Percentiles rank a stretch among this genome's conserved stretches.
phyloP scores from a whole-genome alignment of 345 rosid species.

The Eucalyptus coolabah region DNA sequence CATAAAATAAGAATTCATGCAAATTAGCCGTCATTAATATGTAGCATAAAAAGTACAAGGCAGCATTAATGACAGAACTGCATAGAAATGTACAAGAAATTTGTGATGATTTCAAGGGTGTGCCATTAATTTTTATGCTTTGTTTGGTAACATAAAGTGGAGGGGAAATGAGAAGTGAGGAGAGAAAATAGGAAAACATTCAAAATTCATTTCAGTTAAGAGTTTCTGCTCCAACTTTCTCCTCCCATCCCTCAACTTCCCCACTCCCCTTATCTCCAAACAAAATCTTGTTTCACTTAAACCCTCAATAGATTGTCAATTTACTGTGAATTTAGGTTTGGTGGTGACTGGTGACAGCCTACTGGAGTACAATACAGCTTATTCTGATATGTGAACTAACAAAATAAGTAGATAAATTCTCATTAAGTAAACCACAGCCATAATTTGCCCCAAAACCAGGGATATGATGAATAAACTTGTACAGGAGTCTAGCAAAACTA shows the following conservation, averaged over 20 bases:
- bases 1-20: background rate
- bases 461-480: background rate
- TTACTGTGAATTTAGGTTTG: background rate
- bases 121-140: background rate
- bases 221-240: background rate
- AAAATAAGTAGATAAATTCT: background rate
- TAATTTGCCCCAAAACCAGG: background rate
- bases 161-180: background rate
- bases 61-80: background rate
- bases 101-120: background rate
- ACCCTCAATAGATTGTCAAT: background rate
- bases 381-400: background rate
- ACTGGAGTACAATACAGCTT: background rate
- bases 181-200: background rate
- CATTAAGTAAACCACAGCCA: background rate
- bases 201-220: background rate
- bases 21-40: background rate
- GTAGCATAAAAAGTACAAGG: background rate
- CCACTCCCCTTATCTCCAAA: background rate
- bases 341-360: background rate
- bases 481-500: background rate
- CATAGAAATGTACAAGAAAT: background rate
- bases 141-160: background rate
- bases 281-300: background rate
- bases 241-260: background rate